Percentiles rank a stretch among this genome's conserved stretches.
Conservation (phyloP, 805 yeast genomes). For the Candida khao-thaluensis region DNA sequence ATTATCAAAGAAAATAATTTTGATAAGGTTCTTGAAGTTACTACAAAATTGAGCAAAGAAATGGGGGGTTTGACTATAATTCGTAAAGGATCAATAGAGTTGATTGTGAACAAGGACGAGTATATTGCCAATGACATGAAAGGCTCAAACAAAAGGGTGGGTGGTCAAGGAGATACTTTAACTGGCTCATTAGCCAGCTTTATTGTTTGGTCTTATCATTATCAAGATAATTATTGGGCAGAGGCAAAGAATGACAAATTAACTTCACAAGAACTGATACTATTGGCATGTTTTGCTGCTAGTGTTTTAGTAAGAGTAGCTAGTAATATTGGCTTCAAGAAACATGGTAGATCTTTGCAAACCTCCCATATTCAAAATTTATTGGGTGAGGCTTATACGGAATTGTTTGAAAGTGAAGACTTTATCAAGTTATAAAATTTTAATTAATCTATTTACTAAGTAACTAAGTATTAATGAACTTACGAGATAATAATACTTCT, state of each 20-base stretch:
- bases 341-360: constrained; percentile 75
- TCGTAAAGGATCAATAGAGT: constrained; percentile 70
- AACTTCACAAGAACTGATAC: constrained; percentile 25
- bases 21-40: constrained; percentile 26
- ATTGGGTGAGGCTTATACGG: constrained; percentile 63
- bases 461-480: no score
- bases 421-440: constrained; percentile 16
- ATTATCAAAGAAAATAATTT: constrained; percentile 19
- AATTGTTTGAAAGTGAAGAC: constrained; percentile 34
- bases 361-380: constrained; percentile 75
- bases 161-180: constrained; percentile 96
- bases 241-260: constrained; percentile 28
- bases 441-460: no score
- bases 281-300: constrained; percentile 72
- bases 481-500: no score
- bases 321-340: constrained; percentile 59
- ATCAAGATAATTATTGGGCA: constrained; percentile 57
- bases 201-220: constrained; percentile 74
- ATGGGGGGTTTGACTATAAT: constrained; percentile 63
- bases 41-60: constrained; percentile 43
- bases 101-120: constrained; percentile 52
- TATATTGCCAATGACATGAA: constrained; percentile 42
- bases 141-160: constrained; percentile 81
- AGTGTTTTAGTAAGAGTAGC: constrained; percentile 65
- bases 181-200: constrained; percentile 84